Evolutionary conservation across 208 protist genomes (phyloP).

Genomic region (Phytomonas francai): DNA sequence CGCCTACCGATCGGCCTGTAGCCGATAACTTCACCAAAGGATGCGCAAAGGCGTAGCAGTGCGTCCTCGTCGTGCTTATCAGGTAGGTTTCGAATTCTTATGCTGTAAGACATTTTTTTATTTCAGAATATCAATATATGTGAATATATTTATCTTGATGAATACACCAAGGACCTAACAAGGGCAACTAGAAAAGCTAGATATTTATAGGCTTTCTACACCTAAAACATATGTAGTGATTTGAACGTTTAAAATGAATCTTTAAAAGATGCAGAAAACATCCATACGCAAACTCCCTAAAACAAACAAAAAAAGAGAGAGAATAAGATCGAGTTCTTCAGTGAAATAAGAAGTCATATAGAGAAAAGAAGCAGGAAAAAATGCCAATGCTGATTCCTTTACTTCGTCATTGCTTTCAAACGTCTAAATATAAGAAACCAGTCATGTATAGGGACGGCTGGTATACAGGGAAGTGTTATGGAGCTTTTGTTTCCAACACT

Average conservation of each 20-base stretch:
- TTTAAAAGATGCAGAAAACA: conserved; percentile 2
- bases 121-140: background rate
- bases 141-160: too few species aligned
- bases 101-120: conserved; percentile 25
- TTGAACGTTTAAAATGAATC: too few species aligned
- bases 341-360: conserved; percentile 4
- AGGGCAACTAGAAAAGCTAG: too few species aligned
- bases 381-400: background rate
- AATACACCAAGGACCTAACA: too few species aligned
- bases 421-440: conserved; percentile 1
- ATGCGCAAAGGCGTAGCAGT: conserved; percentile 55
- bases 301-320: conserved; percentile 1
- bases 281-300: background rate
- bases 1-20: conserved; percentile 17
- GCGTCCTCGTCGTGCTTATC: conserved; percentile 29
- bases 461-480: too few species aligned
- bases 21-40: conserved; percentile 54
- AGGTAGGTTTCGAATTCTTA: conserved; percentile 43
- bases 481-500: too few species aligned
- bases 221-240: too few species aligned
- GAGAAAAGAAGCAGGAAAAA: background rate
- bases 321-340: conserved; percentile 4
- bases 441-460: background rate
- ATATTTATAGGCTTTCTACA: too few species aligned
- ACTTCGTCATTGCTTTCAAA: background rate